Conservation (phyloP, 2,329 filamentous ascomycete species). For the Lachnellula suecica region DNA sequence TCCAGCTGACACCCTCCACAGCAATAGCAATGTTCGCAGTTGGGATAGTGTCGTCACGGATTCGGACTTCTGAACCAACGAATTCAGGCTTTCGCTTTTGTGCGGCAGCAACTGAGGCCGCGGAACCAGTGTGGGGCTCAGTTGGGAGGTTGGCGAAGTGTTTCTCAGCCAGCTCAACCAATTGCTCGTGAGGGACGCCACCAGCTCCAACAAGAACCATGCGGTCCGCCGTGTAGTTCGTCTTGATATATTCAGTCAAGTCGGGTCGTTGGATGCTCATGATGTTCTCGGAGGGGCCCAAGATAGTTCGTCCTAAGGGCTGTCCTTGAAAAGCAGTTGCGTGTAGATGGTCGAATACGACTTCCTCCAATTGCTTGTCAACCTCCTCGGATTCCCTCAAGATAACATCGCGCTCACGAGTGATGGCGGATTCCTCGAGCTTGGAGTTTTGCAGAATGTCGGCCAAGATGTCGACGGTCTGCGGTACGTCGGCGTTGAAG, state of each 20-base stretch:
- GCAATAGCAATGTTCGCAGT: constrained; percentile 98
- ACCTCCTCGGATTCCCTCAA: constrained; percentile 98
- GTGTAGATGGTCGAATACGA: constrained; percentile 98
- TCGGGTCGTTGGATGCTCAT: constrained; percentile 91
- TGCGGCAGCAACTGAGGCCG: constrained; percentile 62
- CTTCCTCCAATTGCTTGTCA: constrained; percentile 99
- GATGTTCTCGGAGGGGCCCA: constrained; percentile 98
- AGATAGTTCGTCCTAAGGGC: constrained; percentile 94
- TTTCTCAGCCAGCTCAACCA: constrained; percentile 95
- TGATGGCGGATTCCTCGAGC: constrained; percentile 87
- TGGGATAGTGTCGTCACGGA: constrained; percentile 93
- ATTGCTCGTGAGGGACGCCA: constrained; percentile 88
- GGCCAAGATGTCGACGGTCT: constrained; percentile 96
- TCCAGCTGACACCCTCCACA: constrained; percentile 99
- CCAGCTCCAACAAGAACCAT: constrained; percentile 98
- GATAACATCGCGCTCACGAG: constrained; percentile 98
- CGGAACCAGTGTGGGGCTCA: constrained; percentile 72
- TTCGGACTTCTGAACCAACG: constrained; percentile 90
- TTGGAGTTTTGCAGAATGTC: constrained; percentile 99
- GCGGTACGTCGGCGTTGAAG: constrained; percentile 96
- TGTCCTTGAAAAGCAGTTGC: constrained; percentile 97
- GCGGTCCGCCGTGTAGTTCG: constrained; percentile 98
- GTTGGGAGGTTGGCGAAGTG: constrained; percentile 81
- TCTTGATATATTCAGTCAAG: constrained; percentile 95
- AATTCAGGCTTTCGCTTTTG: constrained; percentile 91